Base-by-base conservation (phyloP, 208 protist species). In the Tritrichomonas foetus region DNA sequence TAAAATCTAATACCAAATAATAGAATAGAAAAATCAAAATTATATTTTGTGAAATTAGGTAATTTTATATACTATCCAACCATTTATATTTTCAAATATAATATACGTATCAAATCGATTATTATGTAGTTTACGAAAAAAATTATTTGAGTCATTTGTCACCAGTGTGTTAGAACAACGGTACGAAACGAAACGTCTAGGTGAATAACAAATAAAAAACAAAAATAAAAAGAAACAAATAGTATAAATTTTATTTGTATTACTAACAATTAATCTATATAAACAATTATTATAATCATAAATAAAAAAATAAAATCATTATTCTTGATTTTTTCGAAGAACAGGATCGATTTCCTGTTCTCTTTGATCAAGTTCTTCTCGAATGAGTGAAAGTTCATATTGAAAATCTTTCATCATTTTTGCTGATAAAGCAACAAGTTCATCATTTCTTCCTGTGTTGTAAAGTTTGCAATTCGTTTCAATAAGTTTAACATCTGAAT, bases 311-410 rank as follows among this genome's bases (percentile, higher is more conserved):
- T 41, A 78, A 44, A 78, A 41, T 20, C 33, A 78, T 41, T 33
- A 78, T 33, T 41, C 14, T 47, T 39, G 33, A 47, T 82, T 47
- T 49, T 89, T 53, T 57, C 47, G 33, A 50, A 89, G 25, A 61
- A 89, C 78, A 27, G 78, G 78, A 89, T 89, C 78, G 41, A 89
- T 89, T 89, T 89, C 78, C 8, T 57, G 53, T 89, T 44, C 78
- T 33, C 33, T 36, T 53, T 44, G 44, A 57, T 89, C 78, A 9
- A 89, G 25, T 57, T 89, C 78, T 20, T 89, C 78, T 89, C 78
- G 53, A 8, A 33, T 33, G 3, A n/a, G 27, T 39, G 14, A 14
- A 8, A 89, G 30, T 53, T 55, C 9, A 3, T 89, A 27, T 1
- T 53, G 78, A 33, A 89, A 89, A 1, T 44, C 47, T 5, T 89